Percentiles rank a stretch among this genome's conserved stretches.
phyloP scores from a whole-genome alignment of 768 basidiomycete genomes.

The Amanita pallidorosea region DNA sequence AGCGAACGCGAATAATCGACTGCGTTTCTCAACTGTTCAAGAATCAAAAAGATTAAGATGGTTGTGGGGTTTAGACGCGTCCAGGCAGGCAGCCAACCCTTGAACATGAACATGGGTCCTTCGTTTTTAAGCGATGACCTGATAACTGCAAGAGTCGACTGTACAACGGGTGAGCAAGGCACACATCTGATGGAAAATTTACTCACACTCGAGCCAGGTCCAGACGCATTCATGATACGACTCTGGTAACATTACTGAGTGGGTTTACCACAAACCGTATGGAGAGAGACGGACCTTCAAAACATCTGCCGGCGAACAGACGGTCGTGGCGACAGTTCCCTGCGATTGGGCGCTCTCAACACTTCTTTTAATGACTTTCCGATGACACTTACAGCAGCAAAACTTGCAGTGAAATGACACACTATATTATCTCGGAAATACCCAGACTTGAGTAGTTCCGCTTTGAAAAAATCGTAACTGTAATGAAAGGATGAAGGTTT shows the following conservation, averaged over 20 bases:
- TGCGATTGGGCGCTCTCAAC: conserved; percentile 12
- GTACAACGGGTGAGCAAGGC: not conserved
- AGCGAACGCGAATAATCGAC: conserved; percentile 49
- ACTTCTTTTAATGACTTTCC: not conserved
- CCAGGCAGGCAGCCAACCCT: conserved; percentile 88
- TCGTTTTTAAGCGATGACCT: conserved; percentile 57
- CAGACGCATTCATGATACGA: conserved; percentile 84
- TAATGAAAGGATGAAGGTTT: not conserved
- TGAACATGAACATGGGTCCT: conserved; percentile 87
- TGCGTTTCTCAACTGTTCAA: conserved; percentile 69
- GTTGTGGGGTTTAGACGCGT: conserved; percentile 79
- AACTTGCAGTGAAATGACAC: conserved; percentile 79
- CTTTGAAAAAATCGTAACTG: conserved; percentile 90
- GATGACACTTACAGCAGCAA: conserved; percentile 58
- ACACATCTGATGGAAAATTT: not conserved
- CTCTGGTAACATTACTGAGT: conserved; percentile 27
- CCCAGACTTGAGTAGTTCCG: conserved; percentile 57
- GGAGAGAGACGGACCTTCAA: conserved; percentile 40
- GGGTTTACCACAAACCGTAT: not conserved
- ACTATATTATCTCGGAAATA: conserved; percentile 77
- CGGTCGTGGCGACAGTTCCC: conserved; percentile 84
- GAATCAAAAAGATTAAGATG: conserved; percentile 76
- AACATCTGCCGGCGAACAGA: conserved; percentile 85
- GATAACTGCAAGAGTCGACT: conserved; percentile 70
- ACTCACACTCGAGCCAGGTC: conserved; percentile 65